Percentiles rank a stretch among this genome's conserved stretches.
Conservation (phyloP, 2,329 filamentous ascomycete genomes). For the Myotisia sp. region DNA sequence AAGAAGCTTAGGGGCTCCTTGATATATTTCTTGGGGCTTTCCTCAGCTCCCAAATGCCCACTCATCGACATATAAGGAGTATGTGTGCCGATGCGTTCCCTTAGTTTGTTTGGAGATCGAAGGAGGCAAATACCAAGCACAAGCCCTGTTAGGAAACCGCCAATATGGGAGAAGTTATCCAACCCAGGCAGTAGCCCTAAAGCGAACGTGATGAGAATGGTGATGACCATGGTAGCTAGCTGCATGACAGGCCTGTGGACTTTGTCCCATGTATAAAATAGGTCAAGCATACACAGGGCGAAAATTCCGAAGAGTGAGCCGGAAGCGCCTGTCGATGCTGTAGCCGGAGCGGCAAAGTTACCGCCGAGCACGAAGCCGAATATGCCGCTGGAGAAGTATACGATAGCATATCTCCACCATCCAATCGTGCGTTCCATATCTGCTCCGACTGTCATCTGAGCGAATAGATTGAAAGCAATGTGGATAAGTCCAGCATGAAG, state of each 20-base stretch:
- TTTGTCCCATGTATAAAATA: conserved; percentile 83
- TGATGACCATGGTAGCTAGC: conserved; percentile 71
- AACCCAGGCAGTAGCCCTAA: conserved; percentile 80
- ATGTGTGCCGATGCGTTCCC: conserved; percentile 57
- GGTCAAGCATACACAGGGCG: conserved; percentile 71
- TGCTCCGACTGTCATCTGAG: conserved; percentile 76
- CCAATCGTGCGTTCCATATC: conserved; percentile 92
- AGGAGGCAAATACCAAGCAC: conserved; percentile 74
- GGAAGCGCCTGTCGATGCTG: conserved; percentile 77
- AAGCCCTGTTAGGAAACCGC: conserved; percentile 85
- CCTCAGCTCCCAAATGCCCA: conserved; percentile 27
- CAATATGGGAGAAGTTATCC: conserved; percentile 96
- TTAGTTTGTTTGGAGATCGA: conserved; percentile 70
- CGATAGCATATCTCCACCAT: conserved; percentile 69
- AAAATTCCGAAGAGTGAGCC: conserved; percentile 85
- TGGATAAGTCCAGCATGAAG: conserved; percentile 87
- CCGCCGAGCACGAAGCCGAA: conserved; percentile 92
- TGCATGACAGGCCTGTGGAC: conserved; percentile 65
- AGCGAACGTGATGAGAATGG: conserved; percentile 80
- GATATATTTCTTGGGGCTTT: conserved; percentile 41
- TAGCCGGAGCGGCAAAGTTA: conserved; percentile 72
- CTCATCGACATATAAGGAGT: conserved; percentile 58
- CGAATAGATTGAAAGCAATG: conserved; percentile 85
- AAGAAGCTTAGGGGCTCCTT: conserved; percentile 42
- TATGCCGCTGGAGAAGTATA: conserved; percentile 83